Percentiles rank a stretch among this genome's conserved stretches.
These are phyloP conservation scores for Pistacia atlantica DNA, from an alignment of 345 rosid species.

Conservation along the genomic window DNA sequence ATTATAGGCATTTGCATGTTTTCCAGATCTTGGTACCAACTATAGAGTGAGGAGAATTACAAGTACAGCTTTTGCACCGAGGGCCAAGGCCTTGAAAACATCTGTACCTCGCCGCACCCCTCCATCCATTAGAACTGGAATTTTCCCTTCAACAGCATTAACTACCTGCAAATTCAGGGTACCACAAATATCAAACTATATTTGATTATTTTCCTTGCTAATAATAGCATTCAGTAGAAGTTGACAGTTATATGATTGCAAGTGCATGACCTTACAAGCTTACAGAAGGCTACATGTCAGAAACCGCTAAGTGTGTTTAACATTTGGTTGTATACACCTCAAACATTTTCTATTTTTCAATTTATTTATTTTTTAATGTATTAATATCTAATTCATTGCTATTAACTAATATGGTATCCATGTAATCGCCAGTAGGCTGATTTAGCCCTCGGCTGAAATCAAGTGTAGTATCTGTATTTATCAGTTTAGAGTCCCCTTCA, in stretches of 20 bases:
- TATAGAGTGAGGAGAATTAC: constrained; percentile 27
- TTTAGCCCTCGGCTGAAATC: too few species aligned
- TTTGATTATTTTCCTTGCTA: not conserved
- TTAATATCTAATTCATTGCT: too few species aligned
- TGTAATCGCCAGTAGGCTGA: too few species aligned
- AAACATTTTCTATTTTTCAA: too few species aligned
- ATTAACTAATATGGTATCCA: not conserved
- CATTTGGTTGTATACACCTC: too few species aligned
- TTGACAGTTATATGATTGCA: not conserved
- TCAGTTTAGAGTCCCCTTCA: not conserved
- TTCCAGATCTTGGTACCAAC: not conserved
- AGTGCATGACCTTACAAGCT: not conserved
- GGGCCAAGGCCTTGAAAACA: constrained; percentile 86
- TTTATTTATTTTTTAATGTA: too few species aligned
- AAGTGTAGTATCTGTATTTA: not conserved
- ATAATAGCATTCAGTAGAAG: not conserved
- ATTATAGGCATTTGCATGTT: not conserved
- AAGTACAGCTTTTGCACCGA: constrained; percentile 90
- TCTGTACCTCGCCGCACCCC: constrained; percentile 87
- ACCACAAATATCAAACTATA: not conserved
- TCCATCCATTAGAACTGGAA: constrained; percentile 84
- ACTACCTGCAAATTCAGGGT: constrained; percentile 54
- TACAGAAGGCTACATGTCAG: too few species aligned
- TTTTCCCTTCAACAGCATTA: constrained; percentile 62
- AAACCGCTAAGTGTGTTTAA: too few species aligned